These are phyloP conservation scores for Immersiella caudata DNA, from an alignment of 495 filamentous ascomycete genomes.

Conservation along the genomic window DNA sequence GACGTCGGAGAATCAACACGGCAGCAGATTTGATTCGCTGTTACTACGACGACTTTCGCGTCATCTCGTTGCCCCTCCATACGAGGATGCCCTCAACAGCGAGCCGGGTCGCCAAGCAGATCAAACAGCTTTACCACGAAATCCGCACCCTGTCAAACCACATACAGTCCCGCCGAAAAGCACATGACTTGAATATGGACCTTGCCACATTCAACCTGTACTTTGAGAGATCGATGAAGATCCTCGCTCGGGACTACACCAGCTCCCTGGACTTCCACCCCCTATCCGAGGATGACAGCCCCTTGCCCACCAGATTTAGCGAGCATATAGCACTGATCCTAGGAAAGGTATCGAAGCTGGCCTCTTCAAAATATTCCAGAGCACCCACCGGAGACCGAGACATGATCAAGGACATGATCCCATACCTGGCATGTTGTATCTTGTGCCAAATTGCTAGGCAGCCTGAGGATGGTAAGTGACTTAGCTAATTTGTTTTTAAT, in stretches of 20 bases:
- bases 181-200: conserved; percentile 23
- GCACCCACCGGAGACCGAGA: conserved; percentile 18
- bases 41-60: conserved; percentile 38
- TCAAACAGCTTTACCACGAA: conserved; percentile 28
- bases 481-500: too few relatives aligned
- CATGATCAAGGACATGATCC: conserved; percentile 19
- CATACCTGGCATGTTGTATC: conserved; percentile 18
- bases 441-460: conserved; percentile 18
- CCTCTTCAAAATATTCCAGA: conserved; percentile 4
- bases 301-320: conserved; percentile 17
- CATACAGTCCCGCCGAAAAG: conserved; percentile 16
- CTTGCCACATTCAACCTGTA: conserved; percentile 26
- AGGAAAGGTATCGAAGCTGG: conserved; percentile 23
- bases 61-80: conserved; percentile 28
- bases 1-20: conserved; percentile 27
- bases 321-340: conserved; percentile 26
- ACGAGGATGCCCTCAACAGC: conserved; percentile 19
- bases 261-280: conserved; percentile 27
- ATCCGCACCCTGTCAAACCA: conserved; percentile 17
- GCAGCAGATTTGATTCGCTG: conserved; percentile 39
- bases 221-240: conserved; percentile 14
- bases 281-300: conserved; percentile 20
- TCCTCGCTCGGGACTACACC: conserved; percentile 22
- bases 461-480: background rate
- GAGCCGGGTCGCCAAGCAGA: conserved; percentile 21